Base-by-base conservation (phyloP, 2,329 filamentous ascomycete species). In the Cladosporium sp. region DNA sequence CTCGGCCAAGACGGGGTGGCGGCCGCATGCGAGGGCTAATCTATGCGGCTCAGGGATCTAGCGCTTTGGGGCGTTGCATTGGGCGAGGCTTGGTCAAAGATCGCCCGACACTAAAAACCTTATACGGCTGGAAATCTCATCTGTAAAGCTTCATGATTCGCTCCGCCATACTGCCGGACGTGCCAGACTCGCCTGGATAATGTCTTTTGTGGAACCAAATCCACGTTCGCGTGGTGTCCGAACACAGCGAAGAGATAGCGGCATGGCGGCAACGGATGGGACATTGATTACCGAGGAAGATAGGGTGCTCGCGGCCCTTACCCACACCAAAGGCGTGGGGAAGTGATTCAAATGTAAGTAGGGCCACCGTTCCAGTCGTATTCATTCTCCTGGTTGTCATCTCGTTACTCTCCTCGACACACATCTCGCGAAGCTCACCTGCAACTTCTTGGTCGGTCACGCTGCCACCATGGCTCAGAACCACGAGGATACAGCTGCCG, bases 401-500 rank as follows among this genome's bases (percentile, higher is more conserved):
- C 27, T 24, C 40, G 24, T 22, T 17, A 13, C 42, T 36, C 45
- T 34, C 20, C 45, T 41, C 17, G 17, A 15, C 39, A 12, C 29
- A 40, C n/a, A 15, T 32, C 18, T 3, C 39, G 4, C 22, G 17
- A 29, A 19, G 4, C 34, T 8, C 7, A 7, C 6, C 20, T 24
- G 27, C 37, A n/a, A 7, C 15, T 36, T 15, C 27, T 30, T 22
- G 17, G 37, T 34, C 27, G 45, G 29, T 15, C n/a, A 41, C 37
- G 41, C 18, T n/a, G 22, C 27, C 43, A 52, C 38, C 24, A 61
- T 61, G 58, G 58, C 56, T 18, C 51, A 53, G 51, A 62, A 61
- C 39, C 62, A 63, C 54, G 62, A 63, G 39, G 61, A 61, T 41
- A 53, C 53, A 12, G 61, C 56, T n/a, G 62, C 58, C 8, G 60